Percentiles rank a stretch among this genome's conserved stretches.
phyloP scores from a whole-genome alignment of 805 yeast species.

The Tetrapisispora fleetii region DNA sequence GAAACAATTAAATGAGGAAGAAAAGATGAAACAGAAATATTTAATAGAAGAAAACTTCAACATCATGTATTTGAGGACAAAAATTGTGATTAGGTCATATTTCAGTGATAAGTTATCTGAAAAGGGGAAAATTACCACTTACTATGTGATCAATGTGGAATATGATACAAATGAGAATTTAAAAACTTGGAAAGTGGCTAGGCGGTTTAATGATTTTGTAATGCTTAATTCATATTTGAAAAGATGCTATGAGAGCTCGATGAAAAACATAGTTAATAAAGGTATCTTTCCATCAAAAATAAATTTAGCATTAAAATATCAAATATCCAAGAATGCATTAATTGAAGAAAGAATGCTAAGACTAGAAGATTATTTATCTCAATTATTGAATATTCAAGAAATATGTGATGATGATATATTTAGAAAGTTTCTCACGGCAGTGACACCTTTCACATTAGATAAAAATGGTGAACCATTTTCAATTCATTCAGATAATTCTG shows the following conservation, averaged over 20 bases:
- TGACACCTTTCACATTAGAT: not conserved
- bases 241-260: slow-evolving; percentile 37
- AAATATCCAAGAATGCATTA: slow-evolving; percentile 40
- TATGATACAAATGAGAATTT: slow-evolving; percentile 41
- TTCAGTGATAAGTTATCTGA: slow-evolving; percentile 41
- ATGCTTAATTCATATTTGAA: slow-evolving; percentile 58
- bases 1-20: slow-evolving; percentile 65
- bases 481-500: not conserved
- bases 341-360: slow-evolving; percentile 53
- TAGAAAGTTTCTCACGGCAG: slow-evolving; percentile 57
- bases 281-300: slow-evolving; percentile 36
- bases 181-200: slow-evolving; percentile 85
- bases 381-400: slow-evolving; percentile 48
- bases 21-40: slow-evolving; percentile 67
- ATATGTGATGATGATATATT: slow-evolving; percentile 69
- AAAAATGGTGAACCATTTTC: not conserved
- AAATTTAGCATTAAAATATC: slow-evolving; percentile 62
- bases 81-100: slow-evolving; percentile 39
- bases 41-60: slow-evolving; percentile 76
- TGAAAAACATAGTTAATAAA: slow-evolving; percentile 41
- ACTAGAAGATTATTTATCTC: slow-evolving; percentile 52
- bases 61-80: slow-evolving; percentile 59
- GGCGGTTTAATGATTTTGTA: slow-evolving; percentile 79
- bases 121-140: slow-evolving; percentile 48
- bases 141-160: slow-evolving; percentile 71